Evolutionary conservation across 371 early-diverging fungal species (phyloP), one percentile per base, ranked within the genome.

Genomic region (Mortierella sp.): DNA sequence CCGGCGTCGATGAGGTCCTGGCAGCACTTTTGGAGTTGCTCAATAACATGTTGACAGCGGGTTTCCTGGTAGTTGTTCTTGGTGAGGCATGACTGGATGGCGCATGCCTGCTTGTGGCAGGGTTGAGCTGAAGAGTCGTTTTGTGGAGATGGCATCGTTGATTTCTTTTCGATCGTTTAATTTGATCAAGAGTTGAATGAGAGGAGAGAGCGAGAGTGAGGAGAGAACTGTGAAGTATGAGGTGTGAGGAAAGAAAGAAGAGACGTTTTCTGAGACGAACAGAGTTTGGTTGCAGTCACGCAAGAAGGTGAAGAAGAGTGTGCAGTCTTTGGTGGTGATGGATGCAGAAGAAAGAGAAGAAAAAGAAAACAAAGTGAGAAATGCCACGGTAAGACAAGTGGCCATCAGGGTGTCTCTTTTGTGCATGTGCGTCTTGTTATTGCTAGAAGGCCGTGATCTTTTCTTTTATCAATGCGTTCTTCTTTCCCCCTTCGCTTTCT

Each of bases 21-120:
- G 80, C 94, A 94, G 77, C 94, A 94, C 66, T 88, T 68, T 50
- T 81, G 72, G 9, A 94, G 86, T 40, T 88, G 83, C n/a, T 88
- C 85, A 11, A 94, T 83, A 7, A 87, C 85, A 2, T 87, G 76
- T 68, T 86, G 82, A 76, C 94, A 94, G 44, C 90, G 90, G 1
- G 85, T 66, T 72, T 94, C 94, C 80, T 94, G 93, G 67, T 91
- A 94, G 72, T 92, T 81, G 76, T 91, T 91, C 50, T 87, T 88
- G 69, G 86, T 74, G 29, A 94, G 81, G 68, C 94, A 94, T 70
- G 91, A 89, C 71, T 94, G 94, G 72, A 94, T 91, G 40, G 86
- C 89, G 72, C 94, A 94, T 11, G 94, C 94, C 86, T 90, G 81
- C 31, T 74, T 76, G 61, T 89, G 90, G 69, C 91, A 91, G 26